Percentiles rank a stretch among this genome's conserved stretches.
These are phyloP conservation scores for Pythium monospermum DNA, from an alignment of 352 stramenopile species.

Conservation along the genomic window DNA sequence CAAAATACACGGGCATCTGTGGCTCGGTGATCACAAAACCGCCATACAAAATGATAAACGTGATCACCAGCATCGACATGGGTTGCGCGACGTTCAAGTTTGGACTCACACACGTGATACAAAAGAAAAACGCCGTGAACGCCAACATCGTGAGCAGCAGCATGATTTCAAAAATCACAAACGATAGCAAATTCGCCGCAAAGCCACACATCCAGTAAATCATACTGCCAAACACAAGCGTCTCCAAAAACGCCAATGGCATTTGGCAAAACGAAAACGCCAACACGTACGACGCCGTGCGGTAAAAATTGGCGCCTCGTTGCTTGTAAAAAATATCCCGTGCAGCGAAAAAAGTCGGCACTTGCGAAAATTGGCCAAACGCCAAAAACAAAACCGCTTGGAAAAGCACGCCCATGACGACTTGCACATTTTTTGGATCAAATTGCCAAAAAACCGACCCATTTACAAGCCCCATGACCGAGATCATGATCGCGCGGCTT, in stretches of 20 bases:
- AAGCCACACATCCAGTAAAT: constrained; percentile 77
- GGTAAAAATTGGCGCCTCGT: constrained; percentile 64
- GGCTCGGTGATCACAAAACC: constrained; percentile 33
- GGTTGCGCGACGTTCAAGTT: constrained; percentile 29
- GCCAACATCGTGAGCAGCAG: constrained; percentile 40
- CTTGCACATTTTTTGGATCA: constrained; percentile 24
- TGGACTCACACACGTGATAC: constrained; percentile 19
- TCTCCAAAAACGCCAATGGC: constrained; percentile 39
- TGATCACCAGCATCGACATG: constrained; percentile 27
- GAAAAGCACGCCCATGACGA: constrained; percentile 59
- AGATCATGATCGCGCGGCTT: constrained; percentile 25
- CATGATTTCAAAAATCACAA: constrained; percentile 51
- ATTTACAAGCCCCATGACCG: constrained; percentile 32
- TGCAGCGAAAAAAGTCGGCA: constrained; percentile 52
- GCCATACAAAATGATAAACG: constrained; percentile 29
- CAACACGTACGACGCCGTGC: constrained; percentile 54
- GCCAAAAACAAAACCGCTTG: constrained; percentile 62
- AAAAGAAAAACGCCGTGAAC: constrained; percentile 32
- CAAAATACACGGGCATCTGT: constrained; percentile 25
- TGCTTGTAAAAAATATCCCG: constrained; percentile 73
- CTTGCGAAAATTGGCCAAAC: constrained; percentile 52
- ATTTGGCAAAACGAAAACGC: constrained; percentile 28
- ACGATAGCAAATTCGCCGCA: constrained; percentile 26
- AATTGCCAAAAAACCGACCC: constrained; percentile 31
- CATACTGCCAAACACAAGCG: constrained; percentile 57